Evolutionary conservation across 2,329 filamentous ascomycete genomes (phyloP), one percentile per base, ranked within the genome.

Genomic region (Leptographium wingfieldii): DNA sequence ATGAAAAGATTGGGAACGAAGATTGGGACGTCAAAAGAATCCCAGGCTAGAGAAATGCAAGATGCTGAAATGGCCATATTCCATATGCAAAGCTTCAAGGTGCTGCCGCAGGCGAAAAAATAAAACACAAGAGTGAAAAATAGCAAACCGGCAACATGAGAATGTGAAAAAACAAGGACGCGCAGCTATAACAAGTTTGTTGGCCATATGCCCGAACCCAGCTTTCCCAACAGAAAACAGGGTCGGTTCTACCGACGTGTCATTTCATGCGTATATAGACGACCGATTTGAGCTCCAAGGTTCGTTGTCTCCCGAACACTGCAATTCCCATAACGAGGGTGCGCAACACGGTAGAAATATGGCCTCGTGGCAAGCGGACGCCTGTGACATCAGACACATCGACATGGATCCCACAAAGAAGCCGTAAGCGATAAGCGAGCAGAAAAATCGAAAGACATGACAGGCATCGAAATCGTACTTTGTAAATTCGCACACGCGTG

Each of bases 381-480:
- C 27, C 14, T 19, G 9, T 53, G 27, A 2, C 10, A 33, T 10
- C 25, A 25, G 29, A 29, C 3, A 12, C 38, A 38, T 29, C 14
- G 6, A 54, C 11, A 14, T 16, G 19, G 31, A 46, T 9, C 12
- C 22, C 31, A 35, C 12, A 54, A 53, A 14, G 12, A 29, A 53
- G 9, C n/a, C 11, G n/a, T 40, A 12, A 38, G 27, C 19, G 12
- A 52, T 35, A 53, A n/a, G 43, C 29, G 25, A 46, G n/a, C 33
- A 53, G 31, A 31, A 48, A 25, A 19, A 14, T 14, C 14, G 19
- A 53, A 31, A 22, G 35, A 48, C 25, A 31, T 53, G 51, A 54
- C 22, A 51, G 56, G 33, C 53, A 25, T 56, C 9, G 53, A 56
- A 52, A 56, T 59, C 58, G 54, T 49, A 56, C 4, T 52, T 40